Evolutionary conservation across 768 basidiomycete genomes (phyloP), one percentile per base, ranked within the genome.

Genomic region (Pleurotus cornucopiae): DNA sequence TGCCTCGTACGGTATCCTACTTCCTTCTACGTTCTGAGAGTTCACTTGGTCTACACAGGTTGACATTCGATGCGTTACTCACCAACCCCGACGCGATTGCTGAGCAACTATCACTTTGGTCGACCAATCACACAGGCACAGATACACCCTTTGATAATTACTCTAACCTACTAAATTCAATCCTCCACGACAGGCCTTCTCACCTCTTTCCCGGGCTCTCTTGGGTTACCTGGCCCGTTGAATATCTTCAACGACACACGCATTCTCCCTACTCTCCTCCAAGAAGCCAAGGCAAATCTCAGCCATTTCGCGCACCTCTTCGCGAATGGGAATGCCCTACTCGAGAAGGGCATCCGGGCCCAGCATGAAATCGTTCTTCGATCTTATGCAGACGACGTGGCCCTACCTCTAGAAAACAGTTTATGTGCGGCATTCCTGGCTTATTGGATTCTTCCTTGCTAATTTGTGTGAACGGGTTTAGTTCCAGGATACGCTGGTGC

Each of bases 401-500:
- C 62, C 18, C 61, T 67, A 0, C 65, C 67, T 1, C 58, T 70
- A 2, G 71, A 72, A 43, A 58, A 70, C 41, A 72, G 69, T 48
- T 49, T 67, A 16, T 69, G 71, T 70, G 39, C 14, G 58, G 23
- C 23, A 25, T 25, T 25, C 1, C 5, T 25, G 23, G 6, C 11
- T 34, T 34, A 11, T 11, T 34, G 11, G 7, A 11, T 34, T 9
- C 9, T 7, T 34, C 30, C 4, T 34, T 9, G 30, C 30, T 11
- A 34, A 34, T 34, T 11, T 4, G 7, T 11, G 30, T 34, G 30
- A 11, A 6, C 3, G 49, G 9, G 14, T 13, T 3, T 20, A 71
- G 71, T 71, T 47, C 71, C 71, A 3, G 71, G 71, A 2, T 72
- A 71, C 46, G 63, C 67, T 0, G 71, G 70, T 5, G 66, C 71